Evolutionary conservation across 805 yeast species (phyloP).

Genomic region (Yamadazyma insecticola): DNA sequence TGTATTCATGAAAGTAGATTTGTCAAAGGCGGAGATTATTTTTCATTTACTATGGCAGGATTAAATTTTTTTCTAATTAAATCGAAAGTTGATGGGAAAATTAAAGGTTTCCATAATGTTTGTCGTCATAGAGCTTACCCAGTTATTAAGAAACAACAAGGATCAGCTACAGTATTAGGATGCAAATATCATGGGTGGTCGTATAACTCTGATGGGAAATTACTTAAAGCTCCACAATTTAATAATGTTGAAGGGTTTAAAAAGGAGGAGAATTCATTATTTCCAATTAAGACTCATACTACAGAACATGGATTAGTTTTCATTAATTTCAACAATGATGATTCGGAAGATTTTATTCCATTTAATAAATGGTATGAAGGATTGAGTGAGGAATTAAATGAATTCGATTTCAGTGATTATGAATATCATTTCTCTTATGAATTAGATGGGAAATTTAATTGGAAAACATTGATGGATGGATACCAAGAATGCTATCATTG

Average conservation of each 20-base stretch:
- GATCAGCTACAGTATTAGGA: slow-evolving; percentile 54
- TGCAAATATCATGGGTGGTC: slow-evolving; percentile 67
- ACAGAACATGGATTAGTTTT: slow-evolving; percentile 56
- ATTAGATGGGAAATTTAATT: slow-evolving; percentile 58
- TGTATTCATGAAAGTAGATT: slow-evolving; percentile 51
- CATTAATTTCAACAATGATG: slow-evolving; percentile 47
- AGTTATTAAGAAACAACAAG: slow-evolving; percentile 53
- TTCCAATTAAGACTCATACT: slow-evolving; percentile 49
- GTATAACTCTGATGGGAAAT: slow-evolving; percentile 54
- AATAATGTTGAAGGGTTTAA: slow-evolving; percentile 55
- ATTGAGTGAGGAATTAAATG: slow-evolving; percentile 47
- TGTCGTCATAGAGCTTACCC: slow-evolving; percentile 67
- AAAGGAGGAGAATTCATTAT: slow-evolving; percentile 51
- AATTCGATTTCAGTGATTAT: slow-evolving; percentile 56
- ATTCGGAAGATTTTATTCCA: slow-evolving; percentile 32
- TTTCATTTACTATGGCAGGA: slow-evolving; percentile 46
- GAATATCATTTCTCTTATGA: slow-evolving; percentile 64
- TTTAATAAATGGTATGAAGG: slow-evolving; percentile 53
- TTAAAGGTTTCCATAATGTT: slow-evolving; percentile 60
- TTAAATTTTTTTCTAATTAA: slow-evolving; percentile 53
- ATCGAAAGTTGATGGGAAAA: slow-evolving; percentile 43
- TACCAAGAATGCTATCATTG: slow-evolving; percentile 67
- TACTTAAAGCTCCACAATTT: slow-evolving; percentile 60
- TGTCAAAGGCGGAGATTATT: slow-evolving; percentile 55
- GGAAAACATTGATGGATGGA: slow-evolving; percentile 67